These are phyloP conservation scores for Agrocybe praecox DNA, from an alignment of 768 basidiomycete genomes.

Conservation along the genomic window DNA sequence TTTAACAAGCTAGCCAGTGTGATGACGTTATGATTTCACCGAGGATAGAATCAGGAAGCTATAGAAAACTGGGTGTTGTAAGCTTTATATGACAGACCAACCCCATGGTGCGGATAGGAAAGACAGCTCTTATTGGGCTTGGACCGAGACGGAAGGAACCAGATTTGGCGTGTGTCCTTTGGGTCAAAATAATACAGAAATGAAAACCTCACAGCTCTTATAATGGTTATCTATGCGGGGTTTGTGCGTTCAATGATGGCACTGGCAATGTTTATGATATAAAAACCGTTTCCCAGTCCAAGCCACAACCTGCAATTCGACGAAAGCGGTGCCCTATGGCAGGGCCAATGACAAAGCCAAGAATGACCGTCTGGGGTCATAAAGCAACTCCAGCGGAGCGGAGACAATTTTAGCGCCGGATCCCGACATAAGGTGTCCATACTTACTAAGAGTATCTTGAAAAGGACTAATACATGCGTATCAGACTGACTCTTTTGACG, in stretches of 20 bases:
- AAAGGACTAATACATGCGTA: background rate
- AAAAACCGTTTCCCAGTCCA: too few relatives aligned
- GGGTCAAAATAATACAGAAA: background rate
- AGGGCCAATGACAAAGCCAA: too few relatives aligned
- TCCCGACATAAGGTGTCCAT: too few relatives aligned
- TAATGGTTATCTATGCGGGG: background rate
- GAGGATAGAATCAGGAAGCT: background rate
- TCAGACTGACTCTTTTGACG: background rate
- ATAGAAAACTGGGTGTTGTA: background rate
- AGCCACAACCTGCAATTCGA: too few relatives aligned
- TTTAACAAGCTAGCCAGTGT: background rate
- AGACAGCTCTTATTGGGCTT: background rate
- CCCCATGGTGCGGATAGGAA: background rate
- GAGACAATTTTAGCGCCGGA: too few relatives aligned
- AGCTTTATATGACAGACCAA: background rate
- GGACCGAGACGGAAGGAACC: slow-evolving; percentile 13
- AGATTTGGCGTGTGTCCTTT: slow-evolving; percentile 5
- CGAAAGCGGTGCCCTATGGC: too few relatives aligned
- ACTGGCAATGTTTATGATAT: too few relatives aligned
- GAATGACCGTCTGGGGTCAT: too few relatives aligned
- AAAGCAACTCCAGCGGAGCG: too few relatives aligned
- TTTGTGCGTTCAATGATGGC: background rate
- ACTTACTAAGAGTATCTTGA: too few relatives aligned
- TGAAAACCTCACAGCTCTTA: background rate
- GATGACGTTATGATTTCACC: background rate